These are phyloP conservation scores for Dipteronia sinensis DNA, from an alignment of 345 rosid species.

Conservation along the genomic window DNA sequence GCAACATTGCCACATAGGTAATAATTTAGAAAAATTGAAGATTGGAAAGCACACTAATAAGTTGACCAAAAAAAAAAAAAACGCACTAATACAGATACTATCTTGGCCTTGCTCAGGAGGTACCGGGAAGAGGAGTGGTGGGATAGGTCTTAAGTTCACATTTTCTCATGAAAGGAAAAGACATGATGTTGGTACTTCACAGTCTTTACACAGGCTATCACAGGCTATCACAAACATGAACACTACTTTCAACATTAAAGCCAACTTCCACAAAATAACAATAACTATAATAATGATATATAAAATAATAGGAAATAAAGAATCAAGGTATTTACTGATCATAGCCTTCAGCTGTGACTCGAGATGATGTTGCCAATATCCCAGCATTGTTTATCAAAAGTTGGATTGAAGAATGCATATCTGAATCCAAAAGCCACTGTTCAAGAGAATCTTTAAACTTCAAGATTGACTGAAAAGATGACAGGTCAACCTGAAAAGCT, in stretches of 20 bases:
- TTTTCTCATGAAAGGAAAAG: constrained; percentile 8
- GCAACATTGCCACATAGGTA: not conserved
- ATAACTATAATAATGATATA: not conserved
- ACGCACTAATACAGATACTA: not conserved
- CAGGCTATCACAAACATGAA: not conserved
- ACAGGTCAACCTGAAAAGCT: constrained; percentile 71
- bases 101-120: not conserved
- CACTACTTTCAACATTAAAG: not conserved
- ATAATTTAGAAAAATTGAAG: not conserved
- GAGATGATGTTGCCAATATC: constrained; percentile 68
- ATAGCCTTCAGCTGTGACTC: constrained; percentile 69
- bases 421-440: constrained; percentile 72
- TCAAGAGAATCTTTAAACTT: constrained; percentile 64
- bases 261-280: constrained; percentile 2
- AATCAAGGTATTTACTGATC: constrained; percentile 56
- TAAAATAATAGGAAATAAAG: not conserved
- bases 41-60: not conserved
- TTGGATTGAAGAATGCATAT: constrained; percentile 78
- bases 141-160: not conserved
- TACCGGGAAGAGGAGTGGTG: not conserved
- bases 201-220: not conserved
- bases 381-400: constrained; percentile 94
- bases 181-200: not conserved
- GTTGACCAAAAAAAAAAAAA: too few species aligned
- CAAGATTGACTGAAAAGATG: constrained; percentile 65